Percentiles rank a stretch among this genome's conserved stretches.
phyloP scores from a whole-genome alignment of 345 rosid genomes.

The Eucalyptus melliodora region DNA sequence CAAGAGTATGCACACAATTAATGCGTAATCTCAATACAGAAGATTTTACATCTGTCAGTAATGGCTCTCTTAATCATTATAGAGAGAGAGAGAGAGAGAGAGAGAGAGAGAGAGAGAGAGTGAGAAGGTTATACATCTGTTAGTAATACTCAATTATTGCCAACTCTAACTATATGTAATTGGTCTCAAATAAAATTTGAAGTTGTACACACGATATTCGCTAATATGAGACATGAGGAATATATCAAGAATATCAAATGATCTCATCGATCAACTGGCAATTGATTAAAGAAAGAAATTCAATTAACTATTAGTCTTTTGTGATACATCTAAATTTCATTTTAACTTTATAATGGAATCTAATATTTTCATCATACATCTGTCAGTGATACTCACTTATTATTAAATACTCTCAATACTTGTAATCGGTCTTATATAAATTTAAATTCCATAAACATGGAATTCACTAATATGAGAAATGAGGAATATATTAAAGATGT shows the following conservation, averaged over 20 bases:
- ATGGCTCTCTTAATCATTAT: not conserved
- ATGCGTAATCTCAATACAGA: not conserved
- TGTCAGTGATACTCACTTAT: not conserved
- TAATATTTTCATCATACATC: not conserved
- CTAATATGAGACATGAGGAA: not conserved
- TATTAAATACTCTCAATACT: not conserved
- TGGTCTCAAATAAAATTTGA: not conserved
- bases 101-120: no score
- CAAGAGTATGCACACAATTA: not conserved
- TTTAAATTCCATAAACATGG: not conserved
- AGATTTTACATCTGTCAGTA: not conserved
- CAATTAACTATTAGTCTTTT: not conserved
- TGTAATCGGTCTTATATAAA: not conserved
- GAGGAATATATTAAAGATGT: not conserved
- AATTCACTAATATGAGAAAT: not conserved
- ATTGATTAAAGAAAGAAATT: not conserved
- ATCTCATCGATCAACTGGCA: not conserved
- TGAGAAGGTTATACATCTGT: not conserved
- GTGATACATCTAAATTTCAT: not conserved
- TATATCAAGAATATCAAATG: not conserved
- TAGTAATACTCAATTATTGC: not conserved
- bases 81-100: no score
- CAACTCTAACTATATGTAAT: not conserved
- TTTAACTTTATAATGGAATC: not conserved
- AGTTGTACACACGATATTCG: not conserved